phyloP scores from a whole-genome alignment of 2,329 filamentous ascomycete genomes.

The Tricladium varicosporioides region DNA sequence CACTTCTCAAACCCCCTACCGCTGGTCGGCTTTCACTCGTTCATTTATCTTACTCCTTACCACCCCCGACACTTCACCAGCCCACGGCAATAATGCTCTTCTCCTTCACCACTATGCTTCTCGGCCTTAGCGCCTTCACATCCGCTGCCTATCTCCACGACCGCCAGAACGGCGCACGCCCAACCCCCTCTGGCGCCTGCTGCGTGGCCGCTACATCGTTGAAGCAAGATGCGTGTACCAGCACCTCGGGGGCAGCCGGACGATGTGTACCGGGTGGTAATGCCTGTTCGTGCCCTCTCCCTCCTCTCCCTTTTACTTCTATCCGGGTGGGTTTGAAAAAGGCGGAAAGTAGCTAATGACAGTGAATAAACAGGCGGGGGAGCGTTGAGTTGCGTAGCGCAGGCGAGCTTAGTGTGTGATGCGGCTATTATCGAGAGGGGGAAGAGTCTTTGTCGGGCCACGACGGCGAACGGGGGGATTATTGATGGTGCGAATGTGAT shows the following conservation, averaged over 20 bases:
- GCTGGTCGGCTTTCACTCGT: not conserved
- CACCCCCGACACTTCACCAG: not conserved
- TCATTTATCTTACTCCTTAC: not conserved
- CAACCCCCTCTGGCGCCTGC: constrained; percentile 2
- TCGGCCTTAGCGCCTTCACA: constrained; percentile 6
- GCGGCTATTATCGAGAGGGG: constrained; percentile 9
- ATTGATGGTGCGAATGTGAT: constrained; percentile 11
- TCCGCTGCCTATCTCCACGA: not conserved
- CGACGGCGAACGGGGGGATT: constrained; percentile 1
- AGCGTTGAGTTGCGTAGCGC: constrained; percentile 8
- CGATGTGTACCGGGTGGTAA: constrained; percentile 10
- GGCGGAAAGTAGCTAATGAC: not conserved
- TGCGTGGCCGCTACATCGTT: constrained; percentile 5
- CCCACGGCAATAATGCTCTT: constrained; percentile 3
- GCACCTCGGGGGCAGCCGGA: constrained; percentile 2
- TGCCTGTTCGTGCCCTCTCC: not conserved
- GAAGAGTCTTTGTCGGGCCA: constrained; percentile 8
- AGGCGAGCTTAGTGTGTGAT: constrained; percentile 5
- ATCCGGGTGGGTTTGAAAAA: not conserved
- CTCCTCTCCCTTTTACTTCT: not conserved
- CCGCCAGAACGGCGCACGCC: too few relatives aligned
- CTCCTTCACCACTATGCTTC: constrained; percentile 1
- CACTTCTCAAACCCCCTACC: not conserved
- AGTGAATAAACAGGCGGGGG: constrained; percentile 1
- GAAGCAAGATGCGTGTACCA: constrained; percentile 11